Evolutionary conservation across 139 green algal species (phyloP).

Genomic region (Chlamydomonas sp.): DNA sequence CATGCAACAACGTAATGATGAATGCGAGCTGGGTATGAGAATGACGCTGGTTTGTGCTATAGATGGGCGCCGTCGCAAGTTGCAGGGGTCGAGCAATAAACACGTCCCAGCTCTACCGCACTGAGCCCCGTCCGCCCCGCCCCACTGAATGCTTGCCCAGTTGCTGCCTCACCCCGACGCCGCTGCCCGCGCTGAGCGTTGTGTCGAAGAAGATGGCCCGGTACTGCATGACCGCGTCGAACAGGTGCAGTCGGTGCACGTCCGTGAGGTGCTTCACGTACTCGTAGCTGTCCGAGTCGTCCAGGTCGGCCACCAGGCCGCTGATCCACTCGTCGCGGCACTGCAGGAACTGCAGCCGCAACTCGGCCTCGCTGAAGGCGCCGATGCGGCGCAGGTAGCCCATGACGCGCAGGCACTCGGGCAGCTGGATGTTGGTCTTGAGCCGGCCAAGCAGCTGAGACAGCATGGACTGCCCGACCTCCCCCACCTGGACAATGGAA

Average conservation of each 20-base stretch:
- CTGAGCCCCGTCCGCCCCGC: too few relatives aligned
- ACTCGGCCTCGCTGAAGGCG: conserved; percentile 83
- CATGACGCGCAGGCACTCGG: conserved; percentile 95
- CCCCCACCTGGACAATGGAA: conserved; percentile 40
- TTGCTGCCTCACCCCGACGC: too few relatives aligned
- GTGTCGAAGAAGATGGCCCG: conserved; percentile 94
- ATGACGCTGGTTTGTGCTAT: too few relatives aligned
- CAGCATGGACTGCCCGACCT: conserved; percentile 81
- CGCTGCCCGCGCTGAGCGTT: neutral
- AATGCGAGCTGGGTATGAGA: too few relatives aligned
- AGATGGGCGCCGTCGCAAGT: too few relatives aligned
- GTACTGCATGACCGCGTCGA: conserved; percentile 99
- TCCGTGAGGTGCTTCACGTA: conserved; percentile 96
- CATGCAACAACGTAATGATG: neutral
- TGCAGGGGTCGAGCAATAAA: too few relatives aligned
- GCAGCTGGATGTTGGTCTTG: conserved; percentile 77
- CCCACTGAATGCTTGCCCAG: too few relatives aligned
- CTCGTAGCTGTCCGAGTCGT: conserved; percentile 77
- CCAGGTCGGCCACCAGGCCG: conserved; percentile 82
- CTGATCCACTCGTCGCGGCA: conserved; percentile 76
- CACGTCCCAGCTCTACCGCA: too few relatives aligned
- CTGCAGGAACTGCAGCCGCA: conserved; percentile 88
- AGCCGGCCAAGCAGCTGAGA: conserved; percentile 86
- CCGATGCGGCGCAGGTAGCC: conserved; percentile 93
- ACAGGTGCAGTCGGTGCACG: conserved; percentile 95